These are phyloP conservation scores for Geotrichum candidum DNA, from an alignment of 1,139 yeast species.

Conservation along the genomic window DNA sequence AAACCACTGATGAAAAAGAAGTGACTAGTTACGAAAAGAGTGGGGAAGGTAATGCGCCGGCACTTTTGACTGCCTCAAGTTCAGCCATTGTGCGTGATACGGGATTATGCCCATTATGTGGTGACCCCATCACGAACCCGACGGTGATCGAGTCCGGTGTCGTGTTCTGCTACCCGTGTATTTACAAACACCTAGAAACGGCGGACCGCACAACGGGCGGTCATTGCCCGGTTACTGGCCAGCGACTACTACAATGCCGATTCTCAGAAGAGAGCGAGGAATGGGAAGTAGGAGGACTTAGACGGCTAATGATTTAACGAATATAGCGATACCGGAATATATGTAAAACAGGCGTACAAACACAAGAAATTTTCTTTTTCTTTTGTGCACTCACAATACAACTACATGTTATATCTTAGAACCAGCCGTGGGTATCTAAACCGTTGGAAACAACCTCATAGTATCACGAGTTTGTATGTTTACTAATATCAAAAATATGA, in stretches of 20 bases:
- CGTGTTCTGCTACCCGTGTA: constrained; percentile 86
- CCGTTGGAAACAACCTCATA: too few species aligned
- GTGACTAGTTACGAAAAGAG: constrained; percentile 15
- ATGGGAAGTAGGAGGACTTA: constrained; percentile 72
- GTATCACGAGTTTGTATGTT: too few species aligned
- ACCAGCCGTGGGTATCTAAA: too few species aligned
- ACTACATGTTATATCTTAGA: background rate
- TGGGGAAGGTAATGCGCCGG: constrained; percentile 16
- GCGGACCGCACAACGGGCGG: constrained; percentile 51
- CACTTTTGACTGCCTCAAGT: constrained; percentile 5
- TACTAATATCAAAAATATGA: too few species aligned
- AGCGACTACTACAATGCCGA: constrained; percentile 62
- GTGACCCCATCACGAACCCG: constrained; percentile 60
- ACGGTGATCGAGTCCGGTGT: constrained; percentile 88
- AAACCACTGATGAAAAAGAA: constrained; percentile 11
- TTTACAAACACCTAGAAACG: constrained; percentile 54
- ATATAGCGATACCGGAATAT: too few species aligned
- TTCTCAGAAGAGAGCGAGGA: constrained; percentile 52
- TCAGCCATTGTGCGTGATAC: constrained; percentile 28
- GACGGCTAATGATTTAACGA: constrained; percentile 51
- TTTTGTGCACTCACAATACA: background rate
- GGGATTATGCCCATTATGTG: constrained; percentile 66
- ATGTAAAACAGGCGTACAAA: too few species aligned
- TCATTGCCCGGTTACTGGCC: constrained; percentile 81
- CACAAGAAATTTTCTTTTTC: too few species aligned